Evolutionary conservation across 306 rosid genomes (phyloP).

Genomic region (Phaseolus lunatus): DNA sequence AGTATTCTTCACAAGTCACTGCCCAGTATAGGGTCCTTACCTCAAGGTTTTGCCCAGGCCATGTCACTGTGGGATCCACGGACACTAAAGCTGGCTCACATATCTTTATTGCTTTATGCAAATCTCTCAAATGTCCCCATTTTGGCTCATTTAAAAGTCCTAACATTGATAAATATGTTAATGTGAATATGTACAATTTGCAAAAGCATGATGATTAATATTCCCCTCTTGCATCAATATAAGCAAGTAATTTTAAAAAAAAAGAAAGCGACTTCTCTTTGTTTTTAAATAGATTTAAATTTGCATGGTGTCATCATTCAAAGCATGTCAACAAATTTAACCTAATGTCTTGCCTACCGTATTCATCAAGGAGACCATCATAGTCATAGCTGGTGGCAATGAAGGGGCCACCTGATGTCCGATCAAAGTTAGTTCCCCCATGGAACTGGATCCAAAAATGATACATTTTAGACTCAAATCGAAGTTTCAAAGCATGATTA

Average conservation of each 20-base stretch:
- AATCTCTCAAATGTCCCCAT: constrained; percentile 90
- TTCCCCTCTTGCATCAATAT: neutral
- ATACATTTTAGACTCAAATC: constrained; percentile 24
- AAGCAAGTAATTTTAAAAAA: neutral
- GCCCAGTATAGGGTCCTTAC: constrained; percentile 47
- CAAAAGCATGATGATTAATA: neutral
- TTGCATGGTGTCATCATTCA: neutral
- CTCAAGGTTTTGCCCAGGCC: constrained; percentile 77
- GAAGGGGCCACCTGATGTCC: constrained; percentile 89
- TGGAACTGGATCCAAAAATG: constrained; percentile 66
- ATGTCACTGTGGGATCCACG: constrained; percentile 69
- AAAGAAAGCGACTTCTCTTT: neutral
- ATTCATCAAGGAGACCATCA: constrained; percentile 94
- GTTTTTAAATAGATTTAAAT: neutral
- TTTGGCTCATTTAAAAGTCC: constrained; percentile 86
- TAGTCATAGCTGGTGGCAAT: constrained; percentile 94
- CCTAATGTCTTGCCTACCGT: constrained; percentile 58
- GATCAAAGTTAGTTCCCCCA: constrained; percentile 98
- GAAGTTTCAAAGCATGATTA: constrained; percentile 10
- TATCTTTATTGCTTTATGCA: constrained; percentile 84
- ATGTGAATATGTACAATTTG: constrained; percentile 11
- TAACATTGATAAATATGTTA: constrained; percentile 43
- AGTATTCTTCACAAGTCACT: constrained; percentile 17
- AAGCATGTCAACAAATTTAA: constrained; percentile 20
- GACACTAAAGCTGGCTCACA: constrained; percentile 77